phyloP scores from a whole-genome alignment of 352 stramenopile genomes.

The Peronospora tabacina region DNA sequence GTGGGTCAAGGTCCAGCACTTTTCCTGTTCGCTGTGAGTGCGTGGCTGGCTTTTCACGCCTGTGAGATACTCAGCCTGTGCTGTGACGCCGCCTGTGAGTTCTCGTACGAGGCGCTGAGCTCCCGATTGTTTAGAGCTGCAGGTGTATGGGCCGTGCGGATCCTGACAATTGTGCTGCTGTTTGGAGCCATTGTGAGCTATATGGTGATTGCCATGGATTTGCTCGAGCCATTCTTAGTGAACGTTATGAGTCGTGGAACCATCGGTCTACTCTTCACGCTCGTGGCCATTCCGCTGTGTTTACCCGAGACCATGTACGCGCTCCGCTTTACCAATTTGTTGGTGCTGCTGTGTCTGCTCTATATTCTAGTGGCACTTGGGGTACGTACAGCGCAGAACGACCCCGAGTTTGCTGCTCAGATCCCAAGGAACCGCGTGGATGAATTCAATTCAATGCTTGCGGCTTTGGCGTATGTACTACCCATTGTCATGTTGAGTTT shows the following conservation, averaged over 20 bases:
- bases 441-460: constrained; percentile 52
- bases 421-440: constrained; percentile 35
- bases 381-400: constrained; percentile 39
- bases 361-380: constrained; percentile 71
- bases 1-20: constrained; percentile 45
- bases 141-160: constrained; percentile 62
- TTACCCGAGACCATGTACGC: constrained; percentile 80
- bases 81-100: constrained; percentile 56
- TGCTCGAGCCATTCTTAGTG: constrained; percentile 70
- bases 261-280: constrained; percentile 56
- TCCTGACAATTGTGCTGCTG: constrained; percentile 65
- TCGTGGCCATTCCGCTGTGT: constrained; percentile 65
- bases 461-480: constrained; percentile 59
- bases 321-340: constrained; percentile 70
- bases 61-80: constrained; percentile 66
- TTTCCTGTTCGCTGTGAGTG: constrained; percentile 45
- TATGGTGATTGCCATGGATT: constrained; percentile 80
- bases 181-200: constrained; percentile 79
- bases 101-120: constrained; percentile 77
- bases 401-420: constrained; percentile 33
- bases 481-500: constrained; percentile 79
- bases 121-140: constrained; percentile 58
- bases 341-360: constrained; percentile 68
- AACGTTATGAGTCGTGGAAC: constrained; percentile 46
- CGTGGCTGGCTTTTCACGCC: constrained; percentile 55